A percentile compares a stretch with the other conserved stretches of the same genome.
phyloP scores from a whole-genome alignment of 1,284 basidiomycete genomes.

The Boletus coffeatus region DNA sequence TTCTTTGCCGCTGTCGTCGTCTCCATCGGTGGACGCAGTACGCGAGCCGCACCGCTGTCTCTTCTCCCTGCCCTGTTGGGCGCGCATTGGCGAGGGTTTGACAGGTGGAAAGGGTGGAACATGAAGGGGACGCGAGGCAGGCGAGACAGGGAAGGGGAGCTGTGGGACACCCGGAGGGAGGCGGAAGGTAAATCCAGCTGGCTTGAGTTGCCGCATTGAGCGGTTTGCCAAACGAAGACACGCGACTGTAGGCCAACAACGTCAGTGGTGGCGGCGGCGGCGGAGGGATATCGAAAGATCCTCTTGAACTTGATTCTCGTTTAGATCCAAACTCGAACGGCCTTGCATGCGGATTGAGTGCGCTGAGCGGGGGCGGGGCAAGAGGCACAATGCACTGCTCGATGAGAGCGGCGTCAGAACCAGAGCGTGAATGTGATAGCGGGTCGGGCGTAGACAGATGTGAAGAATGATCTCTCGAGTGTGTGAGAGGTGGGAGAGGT shows the following conservation, averaged over 20 bases:
- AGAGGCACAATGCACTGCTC: conserved; percentile 11
- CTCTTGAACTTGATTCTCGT: conserved; percentile 29
- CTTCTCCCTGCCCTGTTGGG: conserved; percentile 69
- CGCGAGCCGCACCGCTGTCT: conserved; percentile 52
- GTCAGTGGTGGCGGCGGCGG: conserved; percentile 36
- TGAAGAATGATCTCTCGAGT: conserved; percentile 58
- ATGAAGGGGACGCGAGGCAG: conserved; percentile 33
- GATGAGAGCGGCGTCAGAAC: conserved; percentile 32
- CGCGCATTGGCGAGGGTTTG: conserved; percentile 29
- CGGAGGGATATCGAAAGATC: conserved; percentile 27
- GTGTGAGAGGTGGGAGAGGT: conserved; percentile 55
- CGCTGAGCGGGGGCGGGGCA: conserved; percentile 22
- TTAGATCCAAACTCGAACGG: conserved; percentile 68
- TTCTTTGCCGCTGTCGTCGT: conserved; percentile 38
- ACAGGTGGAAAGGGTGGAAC: conserved; percentile 28
- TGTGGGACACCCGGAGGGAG: conserved; percentile 60
- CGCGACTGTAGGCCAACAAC: conserved; percentile 44
- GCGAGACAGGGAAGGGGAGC: conserved; percentile 37
- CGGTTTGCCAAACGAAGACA: conserved; percentile 57
- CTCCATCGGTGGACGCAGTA: conserved; percentile 38
- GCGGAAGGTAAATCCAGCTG: conserved; percentile 63
- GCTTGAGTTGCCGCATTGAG: conserved; percentile 77
- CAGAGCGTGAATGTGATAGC: conserved; percentile 55
- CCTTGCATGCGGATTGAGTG: conserved; percentile 73
- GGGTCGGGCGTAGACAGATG: conserved; percentile 59